These are phyloP conservation scores for Talaromyces sp. DNA, from an alignment of 2,329 filamentous ascomycete species.

Conservation along the genomic window DNA sequence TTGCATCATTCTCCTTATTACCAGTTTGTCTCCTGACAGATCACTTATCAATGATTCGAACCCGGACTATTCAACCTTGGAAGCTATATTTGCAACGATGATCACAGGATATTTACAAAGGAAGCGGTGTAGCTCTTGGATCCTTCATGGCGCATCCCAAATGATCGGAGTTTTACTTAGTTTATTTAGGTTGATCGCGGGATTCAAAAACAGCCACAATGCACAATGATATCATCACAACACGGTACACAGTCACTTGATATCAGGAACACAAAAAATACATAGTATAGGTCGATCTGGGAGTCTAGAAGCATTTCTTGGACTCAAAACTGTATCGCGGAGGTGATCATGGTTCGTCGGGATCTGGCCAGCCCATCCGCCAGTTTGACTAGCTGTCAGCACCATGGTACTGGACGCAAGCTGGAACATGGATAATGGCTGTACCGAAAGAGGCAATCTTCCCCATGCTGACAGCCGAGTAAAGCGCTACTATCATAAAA, in stretches of 20 bases:
- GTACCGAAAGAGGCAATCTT: not conserved
- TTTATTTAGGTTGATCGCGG: not conserved
- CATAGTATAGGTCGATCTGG: not conserved
- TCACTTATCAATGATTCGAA: not conserved
- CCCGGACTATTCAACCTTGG: not conserved
- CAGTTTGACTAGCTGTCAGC: not conserved
- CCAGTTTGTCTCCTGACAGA: not conserved
- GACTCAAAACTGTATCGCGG: not conserved
- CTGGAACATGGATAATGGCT: not conserved
- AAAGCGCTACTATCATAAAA: not conserved
- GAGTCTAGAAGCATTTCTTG: not conserved
- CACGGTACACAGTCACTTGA: not conserved
- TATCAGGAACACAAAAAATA: not conserved
- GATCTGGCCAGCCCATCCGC: not conserved
- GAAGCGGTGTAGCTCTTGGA: not conserved
- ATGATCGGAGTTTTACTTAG: conserved; percentile 1
- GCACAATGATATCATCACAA: not conserved
- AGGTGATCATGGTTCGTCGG: not conserved
- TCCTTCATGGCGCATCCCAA: not conserved
- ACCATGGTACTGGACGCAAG: not conserved
- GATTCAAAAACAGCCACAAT: conserved; percentile 8
- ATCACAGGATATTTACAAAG: not conserved
- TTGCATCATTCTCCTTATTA: not conserved
- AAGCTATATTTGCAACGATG: not conserved
- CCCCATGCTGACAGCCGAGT: not conserved